These are phyloP conservation scores for Podospora australis DNA, from an alignment of 495 filamentous ascomycete genomes.

Conservation along the genomic window DNA sequence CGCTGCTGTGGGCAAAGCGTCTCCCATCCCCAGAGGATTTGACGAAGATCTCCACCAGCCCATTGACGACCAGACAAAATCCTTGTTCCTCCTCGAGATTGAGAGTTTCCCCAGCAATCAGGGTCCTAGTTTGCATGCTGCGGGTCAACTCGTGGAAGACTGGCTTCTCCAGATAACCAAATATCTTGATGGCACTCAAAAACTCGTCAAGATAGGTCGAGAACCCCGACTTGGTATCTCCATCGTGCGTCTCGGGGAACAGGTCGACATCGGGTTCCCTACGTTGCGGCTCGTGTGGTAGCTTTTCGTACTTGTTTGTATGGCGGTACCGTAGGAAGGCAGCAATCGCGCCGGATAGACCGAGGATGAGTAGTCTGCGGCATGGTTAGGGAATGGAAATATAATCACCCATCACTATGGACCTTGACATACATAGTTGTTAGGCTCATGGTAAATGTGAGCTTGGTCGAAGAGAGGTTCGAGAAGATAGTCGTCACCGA, in stretches of 20 bases:
- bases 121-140: slow-evolving; percentile 94
- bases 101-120: slow-evolving; percentile 91
- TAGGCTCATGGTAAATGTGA: slow-evolving; percentile 97
- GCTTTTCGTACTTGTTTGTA: slow-evolving; percentile 87
- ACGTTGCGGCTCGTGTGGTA: slow-evolving; percentile 89
- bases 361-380: slow-evolving; percentile 64
- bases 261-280: slow-evolving; percentile 94
- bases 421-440: slow-evolving; percentile 73
- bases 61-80: slow-evolving; percentile 96
- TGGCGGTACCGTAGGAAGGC: slow-evolving; percentile 94
- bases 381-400: slow-evolving; percentile 1
- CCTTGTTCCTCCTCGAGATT: slow-evolving; percentile 96
- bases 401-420: too few relatives aligned
- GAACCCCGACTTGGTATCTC: slow-evolving; percentile 81
- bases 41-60: slow-evolving; percentile 95
- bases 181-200: slow-evolving; percentile 97
- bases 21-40: slow-evolving; percentile 66
- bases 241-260: slow-evolving; percentile 87
- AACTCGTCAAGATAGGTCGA: slow-evolving; percentile 97
- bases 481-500: slow-evolving; percentile 86
- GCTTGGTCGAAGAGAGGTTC: slow-evolving; percentile 86
- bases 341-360: slow-evolving; percentile 67
- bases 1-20: slow-evolving; percentile 15
- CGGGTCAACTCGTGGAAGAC: slow-evolving; percentile 97
- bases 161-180: slow-evolving; percentile 91